Evolutionary conservation across 2,329 filamentous ascomycete genomes (phyloP).

Genomic region (Aschersonia sp.): DNA sequence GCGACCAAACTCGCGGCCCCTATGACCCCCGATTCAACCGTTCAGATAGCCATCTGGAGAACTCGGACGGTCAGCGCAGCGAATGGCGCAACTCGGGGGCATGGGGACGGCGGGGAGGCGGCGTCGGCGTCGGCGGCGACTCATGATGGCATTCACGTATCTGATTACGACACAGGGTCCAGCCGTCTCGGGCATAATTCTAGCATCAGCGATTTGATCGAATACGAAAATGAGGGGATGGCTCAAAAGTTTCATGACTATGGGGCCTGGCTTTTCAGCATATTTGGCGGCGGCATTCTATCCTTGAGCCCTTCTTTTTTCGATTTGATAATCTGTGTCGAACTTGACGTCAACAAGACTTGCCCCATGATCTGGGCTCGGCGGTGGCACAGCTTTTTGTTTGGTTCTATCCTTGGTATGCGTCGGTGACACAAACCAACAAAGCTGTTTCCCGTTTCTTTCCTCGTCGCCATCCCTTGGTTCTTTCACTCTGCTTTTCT

Average conservation of each 20-base stretch:
- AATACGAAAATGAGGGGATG: not conserved
- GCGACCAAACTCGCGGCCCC: slow-evolving; percentile 26
- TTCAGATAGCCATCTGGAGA: slow-evolving; percentile 25
- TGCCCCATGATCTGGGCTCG: too few relatives aligned
- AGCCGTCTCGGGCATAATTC: not conserved
- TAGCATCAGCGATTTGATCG: not conserved
- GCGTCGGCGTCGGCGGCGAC: slow-evolving; percentile 33
- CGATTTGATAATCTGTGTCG: too few relatives aligned
- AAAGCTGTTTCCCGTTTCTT: too few relatives aligned
- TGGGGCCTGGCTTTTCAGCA: not conserved
- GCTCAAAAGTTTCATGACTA: not conserved
- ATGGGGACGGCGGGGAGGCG: slow-evolving; percentile 35
- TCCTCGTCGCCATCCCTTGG: too few relatives aligned
- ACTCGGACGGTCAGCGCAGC: slow-evolving; percentile 27
- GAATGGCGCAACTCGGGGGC: slow-evolving; percentile 42
- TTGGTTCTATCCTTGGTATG: too few relatives aligned
- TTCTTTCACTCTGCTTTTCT: too few relatives aligned
- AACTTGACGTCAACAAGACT: too few relatives aligned
- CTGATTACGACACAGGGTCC: not conserved
- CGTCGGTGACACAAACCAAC: too few relatives aligned
- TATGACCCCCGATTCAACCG: slow-evolving; percentile 29
- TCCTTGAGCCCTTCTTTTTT: not conserved
- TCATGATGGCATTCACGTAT: slow-evolving; percentile 13
- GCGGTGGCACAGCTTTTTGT: too few relatives aligned
- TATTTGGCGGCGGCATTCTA: not conserved